Base-by-base conservation (phyloP, 306 rosid genomes). In the Argentina anserina region DNA sequence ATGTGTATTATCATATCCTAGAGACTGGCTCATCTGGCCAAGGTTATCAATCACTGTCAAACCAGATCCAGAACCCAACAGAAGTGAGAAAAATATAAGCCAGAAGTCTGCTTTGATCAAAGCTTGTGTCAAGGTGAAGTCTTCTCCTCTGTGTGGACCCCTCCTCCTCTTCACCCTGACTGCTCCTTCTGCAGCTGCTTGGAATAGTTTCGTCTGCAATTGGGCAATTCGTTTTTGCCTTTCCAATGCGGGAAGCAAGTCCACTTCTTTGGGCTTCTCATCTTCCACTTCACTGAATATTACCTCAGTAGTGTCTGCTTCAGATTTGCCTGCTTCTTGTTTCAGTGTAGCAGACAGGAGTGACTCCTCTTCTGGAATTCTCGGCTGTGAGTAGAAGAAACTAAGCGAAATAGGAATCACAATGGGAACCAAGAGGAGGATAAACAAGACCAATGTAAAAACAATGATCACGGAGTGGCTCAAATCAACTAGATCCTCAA, bases 31-130 rank as follows among this genome's bases (percentile, higher is more conserved):
- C 69, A 94, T 86, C 76, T 94, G 97, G 59, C 97, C 99, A 2
- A 94, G 81, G 82, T 94, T 94, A 78, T 94, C 97, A 47, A 94
- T 91, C 46, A 90, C 87, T 5, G 99, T 94, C 81, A 94, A 84
- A 21, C 99, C 96, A 10, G 96, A 84, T 73, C 99, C 99, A 7
- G 97, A 88, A 80, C 97, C 99, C 71, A 91, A 76, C 26, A 89
- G 80, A 82, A 86, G 92, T 76, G 97, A 86, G 72, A 81, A 9
- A 82, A 94, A 94, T 42, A 94, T 86, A 80, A 94, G 96, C 99
- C 97, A 94, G 59, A 94, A 83, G 76, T 94, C 97, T 29, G 97
- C 99, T 70, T 91, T 94, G 36, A 88, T 86, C 80, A 94, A 78
- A 70, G 99, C 99, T 84, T 94, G 99, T 69, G 45, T 77, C 79